Evolutionary conservation across 2,329 filamentous ascomycete genomes (phyloP).

Genomic region (Orbilia brochopaga): DNA sequence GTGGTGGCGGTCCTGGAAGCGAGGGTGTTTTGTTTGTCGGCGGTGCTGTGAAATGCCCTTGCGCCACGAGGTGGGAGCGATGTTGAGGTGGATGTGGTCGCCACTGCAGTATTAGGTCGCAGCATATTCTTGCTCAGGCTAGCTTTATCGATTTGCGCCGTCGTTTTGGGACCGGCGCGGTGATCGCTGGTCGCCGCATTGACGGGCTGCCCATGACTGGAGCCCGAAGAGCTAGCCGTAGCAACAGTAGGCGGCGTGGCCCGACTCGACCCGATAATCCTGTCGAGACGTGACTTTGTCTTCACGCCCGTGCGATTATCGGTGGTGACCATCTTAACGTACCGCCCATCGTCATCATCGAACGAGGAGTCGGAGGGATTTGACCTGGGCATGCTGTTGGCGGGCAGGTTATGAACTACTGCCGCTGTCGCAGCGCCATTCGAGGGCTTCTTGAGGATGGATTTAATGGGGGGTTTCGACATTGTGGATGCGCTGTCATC

Average conservation of each 20-base stretch:
- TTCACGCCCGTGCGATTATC: slow-evolving; percentile 27
- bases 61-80: not conserved
- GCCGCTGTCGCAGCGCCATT: not conserved
- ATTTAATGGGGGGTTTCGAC: slow-evolving; percentile 37
- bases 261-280: too few relatives aligned
- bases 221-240: too few relatives aligned
- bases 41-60: not conserved
- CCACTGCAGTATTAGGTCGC: not conserved
- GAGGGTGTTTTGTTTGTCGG: slow-evolving; percentile 13
- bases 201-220: slow-evolving; percentile 20
- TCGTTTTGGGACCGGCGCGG: slow-evolving; percentile 21
- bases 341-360: slow-evolving; percentile 30
- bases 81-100: not conserved
- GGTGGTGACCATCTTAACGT: slow-evolving; percentile 28
- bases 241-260: too few relatives aligned
- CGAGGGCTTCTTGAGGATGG: slow-evolving; percentile 45
- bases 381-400: not conserved
- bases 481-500: slow-evolving; percentile 22
- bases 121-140: not conserved
- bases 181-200: slow-evolving; percentile 33
- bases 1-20: slow-evolving; percentile 17
- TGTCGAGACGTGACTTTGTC: slow-evolving; percentile 33
- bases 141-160: slow-evolving; percentile 23
- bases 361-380: slow-evolving; percentile 14
- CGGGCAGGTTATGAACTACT: not conserved